These are phyloP conservation scores for Ascochyta rabiei DNA, from an alignment of 2,329 filamentous ascomycete genomes.

Conservation along the genomic window DNA sequence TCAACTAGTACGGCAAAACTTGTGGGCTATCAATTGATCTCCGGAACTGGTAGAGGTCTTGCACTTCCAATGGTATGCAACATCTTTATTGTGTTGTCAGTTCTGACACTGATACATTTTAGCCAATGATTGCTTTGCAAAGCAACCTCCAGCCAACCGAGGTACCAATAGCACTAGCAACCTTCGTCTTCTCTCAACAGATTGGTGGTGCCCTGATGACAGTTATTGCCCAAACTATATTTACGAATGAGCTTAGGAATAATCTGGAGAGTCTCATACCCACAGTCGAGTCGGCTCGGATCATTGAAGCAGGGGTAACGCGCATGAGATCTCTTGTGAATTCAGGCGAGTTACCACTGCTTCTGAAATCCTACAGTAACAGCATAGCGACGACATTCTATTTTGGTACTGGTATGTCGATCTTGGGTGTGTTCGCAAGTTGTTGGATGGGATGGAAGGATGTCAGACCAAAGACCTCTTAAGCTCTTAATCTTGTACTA, in stretches of 20 bases:
- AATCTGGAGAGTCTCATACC: neutral
- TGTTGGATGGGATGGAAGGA: slow-evolving; percentile 16
- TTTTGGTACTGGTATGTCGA: slow-evolving; percentile 39
- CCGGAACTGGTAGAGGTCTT: slow-evolving; percentile 44
- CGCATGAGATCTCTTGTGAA: slow-evolving; percentile 1
- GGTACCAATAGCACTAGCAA: slow-evolving; percentile 1
- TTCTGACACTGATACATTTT: neutral
- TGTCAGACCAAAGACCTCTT: slow-evolving; percentile 1
- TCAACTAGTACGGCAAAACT: slow-evolving; percentile 28
- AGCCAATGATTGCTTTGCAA: slow-evolving; percentile 7
- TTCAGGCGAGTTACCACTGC: neutral
- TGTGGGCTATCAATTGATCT: slow-evolving; percentile 33
- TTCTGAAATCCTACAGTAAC: slow-evolving; percentile 51
- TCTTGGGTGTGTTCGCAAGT: slow-evolving; percentile 1
- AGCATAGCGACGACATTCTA: slow-evolving; percentile 51
- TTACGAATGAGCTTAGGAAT: neutral
- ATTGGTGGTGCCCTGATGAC: slow-evolving; percentile 5
- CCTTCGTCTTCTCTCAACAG: slow-evolving; percentile 7
- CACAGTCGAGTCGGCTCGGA: neutral
- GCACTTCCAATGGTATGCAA: slow-evolving; percentile 64
- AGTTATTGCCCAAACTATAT: slow-evolving; percentile 3
- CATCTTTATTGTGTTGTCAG: slow-evolving; percentile 50
- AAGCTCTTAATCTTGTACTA: neutral
- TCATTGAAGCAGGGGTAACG: slow-evolving; percentile 2
- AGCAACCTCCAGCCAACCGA: neutral